A percentile compares a stretch with the other conserved stretches of the same genome.
These are phyloP conservation scores for Malus orientalis DNA, from an alignment of 306 rosid species.

Conservation along the genomic window DNA sequence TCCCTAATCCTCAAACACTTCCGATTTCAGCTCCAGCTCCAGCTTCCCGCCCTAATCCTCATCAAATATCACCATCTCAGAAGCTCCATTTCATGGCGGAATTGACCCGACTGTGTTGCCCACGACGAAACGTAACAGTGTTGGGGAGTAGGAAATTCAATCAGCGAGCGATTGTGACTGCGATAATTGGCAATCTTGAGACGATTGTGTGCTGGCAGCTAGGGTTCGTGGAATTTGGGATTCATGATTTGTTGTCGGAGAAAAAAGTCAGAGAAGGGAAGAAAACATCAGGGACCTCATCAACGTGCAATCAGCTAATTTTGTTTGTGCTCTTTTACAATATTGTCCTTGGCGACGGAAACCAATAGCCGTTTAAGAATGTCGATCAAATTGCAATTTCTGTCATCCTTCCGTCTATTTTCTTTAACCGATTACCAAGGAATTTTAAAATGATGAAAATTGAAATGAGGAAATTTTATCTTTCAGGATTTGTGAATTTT, in stretches of 20 bases:
- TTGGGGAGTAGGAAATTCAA: not conserved
- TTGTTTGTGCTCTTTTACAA: not conserved
- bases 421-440: too few relatives aligned
- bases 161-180: not conserved
- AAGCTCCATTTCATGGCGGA: not conserved
- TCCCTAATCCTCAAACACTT: constrained; percentile 21
- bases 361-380: not conserved
- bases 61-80: not conserved
- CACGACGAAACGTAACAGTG: not conserved
- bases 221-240: not conserved
- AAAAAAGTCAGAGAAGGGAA: not conserved
- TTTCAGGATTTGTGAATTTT: too few relatives aligned
- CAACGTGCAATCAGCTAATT: not conserved
- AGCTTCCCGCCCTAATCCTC: not conserved
- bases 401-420: too few relatives aligned
- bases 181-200: not conserved
- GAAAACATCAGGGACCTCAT: not conserved
- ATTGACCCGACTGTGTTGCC: not conserved
- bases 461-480: too few relatives aligned
- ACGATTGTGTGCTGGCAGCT: not conserved
- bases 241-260: not conserved
- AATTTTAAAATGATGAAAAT: too few relatives aligned
- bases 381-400: not conserved
- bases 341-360: not conserved
- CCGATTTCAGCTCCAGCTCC: not conserved